A percentile compares a stretch with the other conserved stretches of the same genome.
phyloP scores from a whole-genome alignment of 345 rosid genomes.

The Rhodamnia rubescens region DNA sequence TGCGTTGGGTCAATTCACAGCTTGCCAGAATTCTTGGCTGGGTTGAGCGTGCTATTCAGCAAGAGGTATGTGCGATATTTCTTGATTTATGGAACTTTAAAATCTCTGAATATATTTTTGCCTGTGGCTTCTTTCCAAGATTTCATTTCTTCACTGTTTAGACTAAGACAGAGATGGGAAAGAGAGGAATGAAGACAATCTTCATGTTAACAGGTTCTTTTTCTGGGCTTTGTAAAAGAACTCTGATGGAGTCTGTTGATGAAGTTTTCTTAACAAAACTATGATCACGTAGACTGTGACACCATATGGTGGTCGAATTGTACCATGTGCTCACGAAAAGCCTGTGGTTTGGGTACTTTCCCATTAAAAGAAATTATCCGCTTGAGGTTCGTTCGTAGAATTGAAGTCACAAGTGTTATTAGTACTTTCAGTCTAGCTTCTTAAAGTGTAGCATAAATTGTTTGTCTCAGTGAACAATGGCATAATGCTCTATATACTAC shows the following conservation, averaged over 20 bases:
- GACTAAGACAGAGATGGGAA: no score
- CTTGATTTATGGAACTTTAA: neutral
- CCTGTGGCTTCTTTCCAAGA: neutral
- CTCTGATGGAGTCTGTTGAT: neutral
- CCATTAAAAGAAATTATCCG: neutral
- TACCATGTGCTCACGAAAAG: neutral
- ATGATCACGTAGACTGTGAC: neutral
- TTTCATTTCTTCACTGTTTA: neutral
- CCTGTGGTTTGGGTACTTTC: neutral
- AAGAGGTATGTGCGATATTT: conserved; percentile 45
- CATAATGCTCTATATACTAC: neutral
- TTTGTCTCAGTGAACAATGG: neutral
- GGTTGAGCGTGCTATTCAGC: conserved; percentile 93
- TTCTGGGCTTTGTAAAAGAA: neutral
- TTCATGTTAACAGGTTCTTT: neutral
- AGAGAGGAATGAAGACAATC: neutral
- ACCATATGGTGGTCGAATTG: neutral
- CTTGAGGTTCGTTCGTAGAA: neutral
- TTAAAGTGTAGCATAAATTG: neutral
- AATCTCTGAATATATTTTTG: neutral
- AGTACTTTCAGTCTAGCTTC: neutral
- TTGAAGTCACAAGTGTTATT: neutral
- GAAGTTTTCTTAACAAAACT: neutral
- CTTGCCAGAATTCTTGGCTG: conserved; percentile 79
- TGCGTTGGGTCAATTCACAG: conserved; percentile 96